These are phyloP conservation scores for Hypoxylon sp. DNA, from an alignment of 2,329 filamentous ascomycete genomes.

Conservation along the genomic window DNA sequence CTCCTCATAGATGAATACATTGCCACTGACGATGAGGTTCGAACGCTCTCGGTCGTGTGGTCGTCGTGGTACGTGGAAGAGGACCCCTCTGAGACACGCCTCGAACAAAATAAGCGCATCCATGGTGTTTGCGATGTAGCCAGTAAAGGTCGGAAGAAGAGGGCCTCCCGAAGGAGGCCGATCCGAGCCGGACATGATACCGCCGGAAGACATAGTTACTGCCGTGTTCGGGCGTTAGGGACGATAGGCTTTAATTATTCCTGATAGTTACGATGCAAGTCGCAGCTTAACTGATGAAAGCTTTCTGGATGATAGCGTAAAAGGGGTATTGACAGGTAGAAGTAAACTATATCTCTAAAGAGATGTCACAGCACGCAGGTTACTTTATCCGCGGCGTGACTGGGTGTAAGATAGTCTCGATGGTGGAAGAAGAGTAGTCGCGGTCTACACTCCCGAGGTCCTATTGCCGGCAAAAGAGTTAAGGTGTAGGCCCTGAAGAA, in stretches of 20 bases:
- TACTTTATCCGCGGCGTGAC: slow-evolving; percentile 4
- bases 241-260: slow-evolving; percentile 23
- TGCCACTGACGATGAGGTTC: slow-evolving; percentile 83
- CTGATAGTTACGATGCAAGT: slow-evolving; percentile 25
- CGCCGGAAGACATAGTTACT: slow-evolving; percentile 23
- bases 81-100: slow-evolving; percentile 76
- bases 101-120: slow-evolving; percentile 87
- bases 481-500: slow-evolving; percentile 38
- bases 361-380: slow-evolving; percentile 24
- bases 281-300: slow-evolving; percentile 37
- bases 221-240: not conserved
- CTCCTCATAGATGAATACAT: slow-evolving; percentile 93
- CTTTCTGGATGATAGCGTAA: slow-evolving; percentile 24
- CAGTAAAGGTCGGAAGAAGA: slow-evolving; percentile 74
- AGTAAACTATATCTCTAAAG: slow-evolving; percentile 39
- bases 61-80: slow-evolving; percentile 82
- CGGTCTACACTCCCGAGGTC: slow-evolving; percentile 11
- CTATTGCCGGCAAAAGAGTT: slow-evolving; percentile 29
- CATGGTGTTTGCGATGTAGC: slow-evolving; percentile 74
- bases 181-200: slow-evolving; percentile 48
- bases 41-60: slow-evolving; percentile 87
- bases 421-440: slow-evolving; percentile 9
- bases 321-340: slow-evolving; percentile 22
- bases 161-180: slow-evolving; percentile 51
- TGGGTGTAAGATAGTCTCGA: slow-evolving; percentile 8